A percentile compares a stretch with the other conserved stretches of the same genome.
Evolutionary conservation across 257 asterid genomes (phyloP).

Genomic region (Solanum pennellii): DNA sequence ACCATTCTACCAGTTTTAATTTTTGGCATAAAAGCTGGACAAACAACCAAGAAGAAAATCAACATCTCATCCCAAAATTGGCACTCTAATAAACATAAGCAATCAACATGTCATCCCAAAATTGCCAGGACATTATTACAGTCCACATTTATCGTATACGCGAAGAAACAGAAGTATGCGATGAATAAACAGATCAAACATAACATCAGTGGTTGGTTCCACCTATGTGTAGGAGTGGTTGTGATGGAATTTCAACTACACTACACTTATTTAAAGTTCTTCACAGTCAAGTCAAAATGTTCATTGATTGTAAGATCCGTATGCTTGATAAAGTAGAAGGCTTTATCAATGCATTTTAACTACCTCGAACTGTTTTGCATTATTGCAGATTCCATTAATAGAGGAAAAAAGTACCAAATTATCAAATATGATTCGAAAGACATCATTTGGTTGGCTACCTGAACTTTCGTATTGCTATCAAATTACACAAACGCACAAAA

Average conservation of each 20-base stretch:
- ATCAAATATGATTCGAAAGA: not conserved
- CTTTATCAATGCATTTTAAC: not conserved
- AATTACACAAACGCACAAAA: not conserved
- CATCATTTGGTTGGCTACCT: not conserved
- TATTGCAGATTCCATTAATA: not conserved
- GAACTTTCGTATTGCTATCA: not conserved
- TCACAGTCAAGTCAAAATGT: not conserved
- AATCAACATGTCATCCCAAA: not conserved
- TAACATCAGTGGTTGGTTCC: not conserved
- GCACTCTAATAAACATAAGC: not conserved
- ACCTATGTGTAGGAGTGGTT: not conserved
- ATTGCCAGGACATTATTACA: not conserved
- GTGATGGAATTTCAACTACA: not conserved
- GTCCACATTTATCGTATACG: not conserved
- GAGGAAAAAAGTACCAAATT: not conserved
- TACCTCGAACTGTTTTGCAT: not conserved
- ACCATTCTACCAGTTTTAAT: slow-evolving; percentile 56
- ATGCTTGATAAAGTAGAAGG: not conserved
- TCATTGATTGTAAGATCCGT: not conserved
- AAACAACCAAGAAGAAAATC: not conserved
- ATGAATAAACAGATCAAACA: not conserved
- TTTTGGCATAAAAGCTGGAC: slow-evolving; percentile 77
- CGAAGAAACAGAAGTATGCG: not conserved
- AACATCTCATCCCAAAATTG: not conserved
- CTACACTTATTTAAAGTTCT: not conserved